Evolutionary conservation across 2,329 filamentous ascomycete species (phyloP).

Genomic region (Colletotrichum tabaci): DNA sequence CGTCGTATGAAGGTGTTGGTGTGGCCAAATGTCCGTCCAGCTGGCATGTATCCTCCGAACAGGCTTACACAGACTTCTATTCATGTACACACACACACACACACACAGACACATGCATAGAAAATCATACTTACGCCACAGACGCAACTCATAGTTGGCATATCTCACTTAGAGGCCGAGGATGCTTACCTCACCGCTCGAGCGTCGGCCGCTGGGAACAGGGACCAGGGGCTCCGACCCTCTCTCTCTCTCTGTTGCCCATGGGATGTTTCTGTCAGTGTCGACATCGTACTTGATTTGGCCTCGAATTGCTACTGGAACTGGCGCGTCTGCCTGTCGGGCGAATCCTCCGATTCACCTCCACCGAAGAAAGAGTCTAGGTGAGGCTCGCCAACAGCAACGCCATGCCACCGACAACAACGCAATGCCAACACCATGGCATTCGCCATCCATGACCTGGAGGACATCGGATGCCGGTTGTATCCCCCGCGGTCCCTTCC

Average conservation of each 20-base stretch:
- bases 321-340: conserved; percentile 2
- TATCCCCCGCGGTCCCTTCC: background rate
- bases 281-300: background rate
- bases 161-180: background rate
- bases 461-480: background rate
- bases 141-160: background rate
- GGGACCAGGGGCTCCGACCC: background rate
- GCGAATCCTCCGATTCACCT: background rate
- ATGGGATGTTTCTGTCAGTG: background rate
- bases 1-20: background rate
- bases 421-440: no score
- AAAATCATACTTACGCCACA: background rate
- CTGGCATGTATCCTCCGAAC: no score
- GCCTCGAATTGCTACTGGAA: background rate
- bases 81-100: no score
- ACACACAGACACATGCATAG: no score
- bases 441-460: background rate
- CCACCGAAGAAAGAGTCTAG: background rate
- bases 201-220: background rate
- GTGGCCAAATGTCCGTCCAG: no score
- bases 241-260: background rate
- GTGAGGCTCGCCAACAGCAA: conserved; percentile 5
- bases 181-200: conserved; percentile 1
- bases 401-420: background rate
- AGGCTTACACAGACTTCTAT: no score